Base-by-base conservation (phyloP, 768 basidiomycete genomes). In the Leccinum truebloodii region DNA sequence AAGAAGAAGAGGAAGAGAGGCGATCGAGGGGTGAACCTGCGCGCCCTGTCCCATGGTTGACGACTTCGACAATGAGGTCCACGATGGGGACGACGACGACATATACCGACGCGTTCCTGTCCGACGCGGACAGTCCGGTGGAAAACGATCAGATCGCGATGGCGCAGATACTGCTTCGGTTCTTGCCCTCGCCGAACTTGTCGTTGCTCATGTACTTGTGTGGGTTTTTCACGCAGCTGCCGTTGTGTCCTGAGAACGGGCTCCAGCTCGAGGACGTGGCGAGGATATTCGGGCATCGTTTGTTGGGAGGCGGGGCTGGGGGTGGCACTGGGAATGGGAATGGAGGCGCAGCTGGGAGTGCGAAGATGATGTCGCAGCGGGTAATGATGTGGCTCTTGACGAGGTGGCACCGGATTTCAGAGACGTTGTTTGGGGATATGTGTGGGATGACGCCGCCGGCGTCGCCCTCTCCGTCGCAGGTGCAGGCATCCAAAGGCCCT, bases 161-260 rank as follows among this genome's bases (percentile, higher is more conserved):
- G 28, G 82, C 82, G 14, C 81, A 80, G 58, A 72, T 80, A 64
- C 67, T 85, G 55, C 76, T 86, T n/a, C 80, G 80, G 7, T 76
- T 86, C 50, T 75, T 84, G 6, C 80, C 82, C 1, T 71, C 72
- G 2, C 63, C 72, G 13, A 70, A 75, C 55, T 73, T 81, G 60
- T 75, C 75, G 35, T 69, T 83, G 4, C 73, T 84, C 52, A 66
- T 73, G 44, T 81, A 83, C 64, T 75, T 83, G 35, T 72, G 78
- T 56, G 74, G 75, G 6, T 82, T 83, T 67, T 81, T 83, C 65
- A 79, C 80, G 1, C 83, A 85, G 63, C 68, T 83, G 0, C 83
- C 80, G 3, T 72, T 82, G 7, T 81, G 77, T 57, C 78, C 81
- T 1, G 80, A 81, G 49, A 84, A 85, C 60, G 77, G 78, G 1